phyloP scores from a whole-genome alignment of 2,329 filamentous ascomycete genomes.

The Colletotrichum graminicola region DNA sequence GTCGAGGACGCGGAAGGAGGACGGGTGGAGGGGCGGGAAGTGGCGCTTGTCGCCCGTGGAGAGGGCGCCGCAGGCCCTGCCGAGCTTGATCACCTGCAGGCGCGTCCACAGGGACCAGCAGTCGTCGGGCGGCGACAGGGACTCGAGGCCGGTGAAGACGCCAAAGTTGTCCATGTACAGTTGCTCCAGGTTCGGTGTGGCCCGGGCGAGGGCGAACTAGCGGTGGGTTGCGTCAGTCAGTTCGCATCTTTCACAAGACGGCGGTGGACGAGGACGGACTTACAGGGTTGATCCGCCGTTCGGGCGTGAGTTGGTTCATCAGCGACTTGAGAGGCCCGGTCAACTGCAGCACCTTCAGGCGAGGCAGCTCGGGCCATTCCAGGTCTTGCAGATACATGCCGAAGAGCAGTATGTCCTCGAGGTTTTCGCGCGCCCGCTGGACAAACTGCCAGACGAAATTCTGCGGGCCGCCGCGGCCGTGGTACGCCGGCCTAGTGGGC shows the following conservation, averaged over 20 bases:
- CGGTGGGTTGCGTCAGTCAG: background rate
- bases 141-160: slow-evolving; percentile 37
- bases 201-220: slow-evolving; percentile 35
- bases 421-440: slow-evolving; percentile 22
- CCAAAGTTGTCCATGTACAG: slow-evolving; percentile 37
- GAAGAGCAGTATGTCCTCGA: slow-evolving; percentile 26
- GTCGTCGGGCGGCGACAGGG: slow-evolving; percentile 31
- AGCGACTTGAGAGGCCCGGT: slow-evolving; percentile 31
- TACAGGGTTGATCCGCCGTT: slow-evolving; percentile 34
- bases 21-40: slow-evolving; percentile 41
- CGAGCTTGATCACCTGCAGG: slow-evolving; percentile 49
- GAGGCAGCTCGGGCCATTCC: slow-evolving; percentile 36
- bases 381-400: slow-evolving; percentile 37
- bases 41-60: slow-evolving; percentile 38
- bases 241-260: background rate
- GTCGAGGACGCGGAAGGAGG: slow-evolving; percentile 46
- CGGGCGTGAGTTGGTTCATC: slow-evolving; percentile 22
- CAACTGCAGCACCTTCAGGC: slow-evolving; percentile 33
- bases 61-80: slow-evolving; percentile 41
- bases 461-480: slow-evolving; percentile 31
- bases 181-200: slow-evolving; percentile 39
- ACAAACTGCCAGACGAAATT: slow-evolving; percentile 32
- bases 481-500: slow-evolving; percentile 1
- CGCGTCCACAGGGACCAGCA: slow-evolving; percentile 47
- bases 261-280: background rate